These are phyloP conservation scores for Aureobasidium zeae DNA, from an alignment of 2,329 filamentous ascomycete species.

Conservation along the genomic window DNA sequence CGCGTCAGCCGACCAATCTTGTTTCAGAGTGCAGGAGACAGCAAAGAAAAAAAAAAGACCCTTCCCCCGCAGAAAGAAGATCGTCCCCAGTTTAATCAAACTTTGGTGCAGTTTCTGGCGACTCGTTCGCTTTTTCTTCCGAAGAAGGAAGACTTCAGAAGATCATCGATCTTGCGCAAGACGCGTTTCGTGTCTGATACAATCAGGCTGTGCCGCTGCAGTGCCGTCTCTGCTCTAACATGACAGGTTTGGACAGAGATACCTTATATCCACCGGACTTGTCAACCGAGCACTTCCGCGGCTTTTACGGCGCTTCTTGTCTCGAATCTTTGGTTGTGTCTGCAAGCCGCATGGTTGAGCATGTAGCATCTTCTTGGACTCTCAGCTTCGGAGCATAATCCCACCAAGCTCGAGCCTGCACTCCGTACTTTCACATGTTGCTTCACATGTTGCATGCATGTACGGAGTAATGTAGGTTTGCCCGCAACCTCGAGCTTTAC, in stretches of 20 bases:
- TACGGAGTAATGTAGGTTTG: too few relatives aligned
- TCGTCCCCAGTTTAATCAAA: constrained; percentile 11
- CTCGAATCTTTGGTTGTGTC: constrained; percentile 2
- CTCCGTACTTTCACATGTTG: too few relatives aligned
- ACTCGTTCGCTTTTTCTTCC: too few relatives aligned
- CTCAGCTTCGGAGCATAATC: background rate
- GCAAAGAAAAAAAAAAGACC: too few relatives aligned
- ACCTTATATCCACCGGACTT: background rate
- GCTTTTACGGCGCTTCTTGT: background rate
- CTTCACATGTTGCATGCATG: constrained; percentile 11
- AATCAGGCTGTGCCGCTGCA: too few relatives aligned
- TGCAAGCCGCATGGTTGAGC: constrained; percentile 10
- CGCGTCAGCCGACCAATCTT: constrained; percentile 12
- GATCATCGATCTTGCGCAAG: too few relatives aligned
- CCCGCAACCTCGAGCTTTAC: too few relatives aligned
- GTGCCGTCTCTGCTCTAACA: too few relatives aligned
- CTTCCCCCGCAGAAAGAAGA: constrained; percentile 1
- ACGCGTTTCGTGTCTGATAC: too few relatives aligned
- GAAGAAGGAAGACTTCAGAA: too few relatives aligned
- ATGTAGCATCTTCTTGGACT: background rate
- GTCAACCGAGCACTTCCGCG: constrained; percentile 6
- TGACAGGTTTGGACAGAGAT: too few relatives aligned
- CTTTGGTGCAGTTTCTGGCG: background rate
- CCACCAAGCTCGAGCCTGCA: background rate
- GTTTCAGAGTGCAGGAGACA: constrained; percentile 6